phyloP scores from a whole-genome alignment of 179 eudicot genomes.

The Amaranthus tricolor region DNA sequence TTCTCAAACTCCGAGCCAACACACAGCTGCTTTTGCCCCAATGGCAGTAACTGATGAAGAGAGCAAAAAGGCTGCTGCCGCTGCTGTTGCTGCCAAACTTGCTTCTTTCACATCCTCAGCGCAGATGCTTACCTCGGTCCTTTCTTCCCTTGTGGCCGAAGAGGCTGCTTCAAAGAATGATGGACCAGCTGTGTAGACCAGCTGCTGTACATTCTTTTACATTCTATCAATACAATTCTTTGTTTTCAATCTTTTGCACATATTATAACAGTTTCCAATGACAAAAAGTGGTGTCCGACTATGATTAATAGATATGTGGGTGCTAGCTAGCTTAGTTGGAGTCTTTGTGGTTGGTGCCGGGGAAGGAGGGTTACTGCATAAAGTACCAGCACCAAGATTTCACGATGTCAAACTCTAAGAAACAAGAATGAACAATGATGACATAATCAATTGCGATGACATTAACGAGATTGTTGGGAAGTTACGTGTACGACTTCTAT shows the following conservation, averaged over 20 bases:
- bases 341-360: too few relatives aligned
- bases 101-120: constrained; percentile 94
- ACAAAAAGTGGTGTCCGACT: too few relatives aligned
- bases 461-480: constrained; percentile 8
- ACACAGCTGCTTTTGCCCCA: constrained; percentile 44
- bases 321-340: too few relatives aligned
- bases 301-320: too few relatives aligned
- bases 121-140: constrained; percentile 78
- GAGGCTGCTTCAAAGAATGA: constrained; percentile 63
- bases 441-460: constrained; percentile 13
- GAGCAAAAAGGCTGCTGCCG: constrained; percentile 75
- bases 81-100: constrained; percentile 94
- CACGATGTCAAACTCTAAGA: constrained; percentile 22
- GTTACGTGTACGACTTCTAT: neutral
- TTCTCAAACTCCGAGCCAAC: constrained; percentile 33
- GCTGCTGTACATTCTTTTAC: too few relatives aligned
- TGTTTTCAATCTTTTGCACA: too few relatives aligned
- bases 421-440: constrained; percentile 20
- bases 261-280: too few relatives aligned
- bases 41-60: constrained; percentile 58
- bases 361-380: too few relatives aligned
- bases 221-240: too few relatives aligned
- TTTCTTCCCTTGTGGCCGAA: constrained; percentile 87
- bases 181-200: too few relatives aligned
- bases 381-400: too few relatives aligned